These are phyloP conservation scores for Mollisiaceae sp. DNA, from an alignment of 2,329 filamentous ascomycete species.

Conservation along the genomic window DNA sequence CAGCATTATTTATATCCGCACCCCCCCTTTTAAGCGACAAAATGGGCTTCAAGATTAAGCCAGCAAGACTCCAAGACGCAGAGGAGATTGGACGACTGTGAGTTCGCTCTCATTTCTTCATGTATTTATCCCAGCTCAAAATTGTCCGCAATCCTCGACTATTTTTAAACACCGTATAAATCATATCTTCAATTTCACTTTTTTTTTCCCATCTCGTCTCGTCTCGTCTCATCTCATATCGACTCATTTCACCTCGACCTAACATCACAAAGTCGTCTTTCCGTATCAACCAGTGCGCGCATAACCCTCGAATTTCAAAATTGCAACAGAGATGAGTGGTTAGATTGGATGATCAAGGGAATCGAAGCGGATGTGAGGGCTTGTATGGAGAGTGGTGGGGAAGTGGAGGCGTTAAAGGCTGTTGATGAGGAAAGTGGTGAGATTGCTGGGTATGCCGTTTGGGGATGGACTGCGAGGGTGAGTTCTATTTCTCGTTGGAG, in stretches of 20 bases:
- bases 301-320: neutral
- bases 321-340: neutral
- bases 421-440: conserved; percentile 13
- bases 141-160: too few relatives aligned
- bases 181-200: too few relatives aligned
- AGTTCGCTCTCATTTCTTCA: too few relatives aligned
- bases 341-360: neutral
- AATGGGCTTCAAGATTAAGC: neutral
- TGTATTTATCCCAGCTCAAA: too few relatives aligned
- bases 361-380: neutral
- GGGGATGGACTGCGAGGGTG: conserved; percentile 9
- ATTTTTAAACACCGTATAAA: too few relatives aligned
- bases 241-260: neutral
- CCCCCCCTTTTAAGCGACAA: neutral
- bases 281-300: neutral
- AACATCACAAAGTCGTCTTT: neutral
- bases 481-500: neutral
- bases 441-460: conserved; percentile 14
- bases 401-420: conserved; percentile 3
- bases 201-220: too few relatives aligned
- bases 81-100: neutral
- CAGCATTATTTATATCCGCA: too few relatives aligned
- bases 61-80: neutral
- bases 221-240: neutral
- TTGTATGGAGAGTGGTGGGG: neutral